A percentile compares a stretch with the other conserved stretches of the same genome.
Conservation (phyloP, 352 stramenopile genomes). For the Globisporangium splendens region DNA sequence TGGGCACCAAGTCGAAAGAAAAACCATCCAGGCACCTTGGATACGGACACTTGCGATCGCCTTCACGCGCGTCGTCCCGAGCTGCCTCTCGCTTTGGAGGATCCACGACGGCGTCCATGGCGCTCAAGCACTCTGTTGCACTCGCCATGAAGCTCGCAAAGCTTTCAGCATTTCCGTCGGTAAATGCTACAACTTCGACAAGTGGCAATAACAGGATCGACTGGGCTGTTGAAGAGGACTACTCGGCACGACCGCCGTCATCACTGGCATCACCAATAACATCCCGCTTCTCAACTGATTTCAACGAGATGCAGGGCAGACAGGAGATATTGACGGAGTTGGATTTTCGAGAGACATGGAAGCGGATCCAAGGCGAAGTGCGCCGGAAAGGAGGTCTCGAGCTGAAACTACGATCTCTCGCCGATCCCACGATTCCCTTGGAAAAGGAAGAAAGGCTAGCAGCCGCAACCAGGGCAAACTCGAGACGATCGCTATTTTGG, state of each 20-base stretch:
- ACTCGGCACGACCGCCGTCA: slow-evolving; percentile 8
- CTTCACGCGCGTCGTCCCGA: slow-evolving; percentile 31
- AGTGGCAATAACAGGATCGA: neutral
- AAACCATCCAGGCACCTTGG: slow-evolving; percentile 13
- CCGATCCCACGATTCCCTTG: slow-evolving; percentile 42
- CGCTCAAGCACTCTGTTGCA: slow-evolving; percentile 16
- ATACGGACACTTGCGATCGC: slow-evolving; percentile 14
- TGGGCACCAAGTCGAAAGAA: slow-evolving; percentile 7
- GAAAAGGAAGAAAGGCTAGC: slow-evolving; percentile 37
- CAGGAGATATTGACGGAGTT: slow-evolving; percentile 46
- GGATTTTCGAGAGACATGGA: slow-evolving; percentile 28
- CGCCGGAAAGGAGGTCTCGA: slow-evolving; percentile 35
- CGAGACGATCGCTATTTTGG: slow-evolving; percentile 12
- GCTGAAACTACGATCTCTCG: slow-evolving; percentile 48
- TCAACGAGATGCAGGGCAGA: slow-evolving; percentile 32
- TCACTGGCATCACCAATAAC: slow-evolving; percentile 12
- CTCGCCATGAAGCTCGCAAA: slow-evolving; percentile 31
- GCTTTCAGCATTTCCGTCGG: slow-evolving; percentile 13
- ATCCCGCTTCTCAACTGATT: slow-evolving; percentile 25
- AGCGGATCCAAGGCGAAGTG: slow-evolving; percentile 27
- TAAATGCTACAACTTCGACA: neutral
- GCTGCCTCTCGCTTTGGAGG: slow-evolving; percentile 28
- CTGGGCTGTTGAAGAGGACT: slow-evolving; percentile 3
- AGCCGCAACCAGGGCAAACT: neutral
- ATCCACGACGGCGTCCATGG: slow-evolving; percentile 10